phyloP scores from a whole-genome alignment of 495 filamentous ascomycete species.

The Lasiosphaeria miniovina region DNA sequence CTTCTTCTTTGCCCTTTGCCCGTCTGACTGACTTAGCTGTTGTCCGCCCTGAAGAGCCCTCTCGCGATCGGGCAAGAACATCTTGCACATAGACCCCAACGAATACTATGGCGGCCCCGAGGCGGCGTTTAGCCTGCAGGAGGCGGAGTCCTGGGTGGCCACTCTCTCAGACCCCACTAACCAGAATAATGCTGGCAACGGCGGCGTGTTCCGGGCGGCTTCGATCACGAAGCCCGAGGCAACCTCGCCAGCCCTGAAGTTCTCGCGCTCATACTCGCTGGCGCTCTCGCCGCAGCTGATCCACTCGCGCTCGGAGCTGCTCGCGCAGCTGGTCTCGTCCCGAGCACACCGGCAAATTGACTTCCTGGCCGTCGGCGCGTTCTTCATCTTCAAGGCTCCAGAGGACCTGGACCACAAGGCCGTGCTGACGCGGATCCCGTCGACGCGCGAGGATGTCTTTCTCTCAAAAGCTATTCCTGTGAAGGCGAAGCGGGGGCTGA shows the following conservation, averaged over 20 bases:
- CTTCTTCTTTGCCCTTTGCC: constrained; percentile 16
- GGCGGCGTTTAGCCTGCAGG: constrained; percentile 82
- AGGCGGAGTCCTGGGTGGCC: constrained; percentile 70
- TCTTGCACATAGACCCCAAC: constrained; percentile 87
- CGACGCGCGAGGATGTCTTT: constrained; percentile 85
- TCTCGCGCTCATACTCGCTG: constrained; percentile 76
- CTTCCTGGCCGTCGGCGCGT: constrained; percentile 90
- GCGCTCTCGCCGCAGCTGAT: constrained; percentile 83
- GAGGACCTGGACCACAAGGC: constrained; percentile 21
- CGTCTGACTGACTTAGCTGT: constrained; percentile 64
- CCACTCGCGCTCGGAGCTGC: constrained; percentile 73
- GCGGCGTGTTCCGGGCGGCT: constrained; percentile 23
- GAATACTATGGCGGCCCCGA: constrained; percentile 83
- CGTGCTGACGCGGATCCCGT: constrained; percentile 64
- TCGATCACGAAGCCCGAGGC: constrained; percentile 25
- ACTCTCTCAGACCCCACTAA: constrained; percentile 4
- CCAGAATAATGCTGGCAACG: constrained; percentile 5
- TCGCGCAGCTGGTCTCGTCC: constrained; percentile 78
- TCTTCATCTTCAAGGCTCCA: constrained; percentile 68
- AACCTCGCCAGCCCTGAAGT: constrained; percentile 44
- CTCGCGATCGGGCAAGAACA: constrained; percentile 84
- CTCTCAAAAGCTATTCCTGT: constrained; percentile 66
- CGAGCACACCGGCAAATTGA: constrained; percentile 85
- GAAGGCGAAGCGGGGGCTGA: constrained; percentile 74
- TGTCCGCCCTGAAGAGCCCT: constrained; percentile 67